phyloP scores from a whole-genome alignment of 495 filamentous ascomycete genomes.

The Penicillium alfredii region DNA sequence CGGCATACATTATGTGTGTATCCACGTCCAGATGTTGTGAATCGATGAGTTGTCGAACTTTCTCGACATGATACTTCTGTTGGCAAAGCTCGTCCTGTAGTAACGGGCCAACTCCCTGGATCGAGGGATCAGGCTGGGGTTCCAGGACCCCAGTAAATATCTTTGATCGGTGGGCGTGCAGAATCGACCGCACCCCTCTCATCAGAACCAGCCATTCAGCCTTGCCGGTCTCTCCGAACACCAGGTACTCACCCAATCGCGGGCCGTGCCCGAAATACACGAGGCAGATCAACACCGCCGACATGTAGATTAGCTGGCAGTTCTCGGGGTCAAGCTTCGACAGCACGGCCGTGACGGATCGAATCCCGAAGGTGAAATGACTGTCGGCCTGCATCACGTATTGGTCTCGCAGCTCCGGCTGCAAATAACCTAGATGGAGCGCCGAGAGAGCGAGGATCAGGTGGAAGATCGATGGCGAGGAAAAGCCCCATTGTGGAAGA shows the following conservation, averaged over 20 bases:
- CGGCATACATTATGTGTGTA: conserved; percentile 5
- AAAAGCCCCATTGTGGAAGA: conserved; percentile 36
- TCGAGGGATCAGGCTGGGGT: conserved; percentile 3
- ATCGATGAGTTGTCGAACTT: conserved; percentile 13
- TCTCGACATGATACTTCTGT: conserved; percentile 14
- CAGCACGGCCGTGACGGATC: conserved; percentile 35
- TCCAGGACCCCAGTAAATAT: conserved; percentile 29
- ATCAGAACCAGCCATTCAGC: conserved; percentile 43
- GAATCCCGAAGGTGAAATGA: conserved; percentile 43
- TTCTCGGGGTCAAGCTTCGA: conserved; percentile 31
- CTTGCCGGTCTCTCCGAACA: conserved; percentile 35
- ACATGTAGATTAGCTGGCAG: conserved; percentile 42
- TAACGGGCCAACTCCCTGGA: conserved; percentile 4
- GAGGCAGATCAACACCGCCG: conserved; percentile 40
- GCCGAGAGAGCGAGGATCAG: conserved; percentile 41
- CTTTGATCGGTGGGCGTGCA: conserved; percentile 14
- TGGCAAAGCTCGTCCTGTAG: conserved; percentile 15
- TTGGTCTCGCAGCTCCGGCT: conserved; percentile 21
- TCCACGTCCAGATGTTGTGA: not conserved
- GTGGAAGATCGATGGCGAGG: conserved; percentile 41
- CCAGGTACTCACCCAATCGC: conserved; percentile 32
- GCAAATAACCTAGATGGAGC: conserved; percentile 35
- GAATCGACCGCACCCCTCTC: conserved; percentile 35
- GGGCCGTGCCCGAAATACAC: conserved; percentile 44
- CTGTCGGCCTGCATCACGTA: conserved; percentile 35